Conservation (phyloP, 305 asterid genomes). For the Coffea humblotiana region DNA sequence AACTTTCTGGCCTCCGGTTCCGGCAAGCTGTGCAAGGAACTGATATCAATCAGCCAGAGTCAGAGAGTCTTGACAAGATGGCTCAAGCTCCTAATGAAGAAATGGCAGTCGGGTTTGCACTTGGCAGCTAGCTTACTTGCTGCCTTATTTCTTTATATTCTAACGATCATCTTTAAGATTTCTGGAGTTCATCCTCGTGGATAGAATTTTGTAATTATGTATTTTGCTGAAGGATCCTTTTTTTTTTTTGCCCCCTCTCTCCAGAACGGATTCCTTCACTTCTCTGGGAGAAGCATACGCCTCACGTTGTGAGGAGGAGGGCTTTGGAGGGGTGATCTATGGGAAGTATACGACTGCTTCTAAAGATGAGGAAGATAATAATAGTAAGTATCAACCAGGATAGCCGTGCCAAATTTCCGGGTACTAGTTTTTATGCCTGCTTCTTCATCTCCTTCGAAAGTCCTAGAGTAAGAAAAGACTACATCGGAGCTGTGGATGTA, state of each 20-base stretch:
- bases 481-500: too few species aligned
- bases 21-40: neutral
- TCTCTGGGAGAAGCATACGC: neutral
- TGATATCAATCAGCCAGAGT: neutral
- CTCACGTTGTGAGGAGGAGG: conserved; percentile 13
- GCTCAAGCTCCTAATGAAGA: neutral
- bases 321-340: conserved; percentile 1
- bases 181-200: too few species aligned
- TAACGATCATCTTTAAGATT: neutral
- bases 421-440: neutral
- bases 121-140: too few species aligned
- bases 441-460: too few species aligned
- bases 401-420: neutral
- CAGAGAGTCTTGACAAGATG: neutral
- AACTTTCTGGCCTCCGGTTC: neutral
- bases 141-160: neutral
- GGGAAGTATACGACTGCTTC: neutral
- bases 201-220: too few species aligned
- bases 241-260: neutral
- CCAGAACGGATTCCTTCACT: neutral
- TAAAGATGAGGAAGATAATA: neutral
- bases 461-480: too few species aligned
- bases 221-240: too few species aligned
- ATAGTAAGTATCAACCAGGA: too few species aligned
- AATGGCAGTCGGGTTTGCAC: conserved; percentile 1